Base-by-base conservation (phyloP, 1,284 basidiomycete genomes). In the Ustilago crameri region DNA sequence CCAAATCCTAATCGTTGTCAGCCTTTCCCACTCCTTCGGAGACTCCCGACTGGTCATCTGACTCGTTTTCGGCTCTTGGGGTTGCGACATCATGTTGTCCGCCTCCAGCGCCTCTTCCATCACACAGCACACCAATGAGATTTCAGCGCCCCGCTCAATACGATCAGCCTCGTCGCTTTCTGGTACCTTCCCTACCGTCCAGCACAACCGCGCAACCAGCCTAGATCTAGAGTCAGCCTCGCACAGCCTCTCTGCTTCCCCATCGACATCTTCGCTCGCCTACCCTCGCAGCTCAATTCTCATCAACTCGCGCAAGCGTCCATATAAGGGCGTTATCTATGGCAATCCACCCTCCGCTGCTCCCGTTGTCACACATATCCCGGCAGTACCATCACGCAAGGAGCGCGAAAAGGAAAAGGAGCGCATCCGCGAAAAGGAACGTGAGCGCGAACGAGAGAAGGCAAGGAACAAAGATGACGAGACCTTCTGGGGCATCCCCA, bases 401-500 rank as follows among this genome's bases (percentile, higher is more conserved):
- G 57, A 61, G 24, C 52, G 64, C 17, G 65, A 64, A 51, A 76
- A 72, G 63, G 72, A 68, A 42, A 52, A 58, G 10, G 75, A 76
- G 45, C 56, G 65, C 5, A 57, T 60, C 43, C 60, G 67, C 12
- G 67, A 73, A 44, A 67, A 60, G 55, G 70, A 70, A 42, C 59
- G 64, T 20, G 70, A 73, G 37, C 58, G 54, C 18, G 70, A 73
- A 37, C 58, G 54, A 17, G 68, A 68, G 46, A 61, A 40, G 37
- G 45, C 59, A 41, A 69, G 56, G 56, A 54, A 43, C 56, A 75
- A 66, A 41, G 53, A 59, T 47, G 76, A 77, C 23, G 74, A 73
- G 49, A 76, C 72, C 53, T 66, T 80, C 49, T 80, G 75, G 75
- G 78, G 78, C 9, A 80, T 80, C 35, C 78, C 78, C 34, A 78